These are phyloP conservation scores for Beauveria sp. DNA, from an alignment of 2,329 filamentous ascomycete species.

Conservation along the genomic window DNA sequence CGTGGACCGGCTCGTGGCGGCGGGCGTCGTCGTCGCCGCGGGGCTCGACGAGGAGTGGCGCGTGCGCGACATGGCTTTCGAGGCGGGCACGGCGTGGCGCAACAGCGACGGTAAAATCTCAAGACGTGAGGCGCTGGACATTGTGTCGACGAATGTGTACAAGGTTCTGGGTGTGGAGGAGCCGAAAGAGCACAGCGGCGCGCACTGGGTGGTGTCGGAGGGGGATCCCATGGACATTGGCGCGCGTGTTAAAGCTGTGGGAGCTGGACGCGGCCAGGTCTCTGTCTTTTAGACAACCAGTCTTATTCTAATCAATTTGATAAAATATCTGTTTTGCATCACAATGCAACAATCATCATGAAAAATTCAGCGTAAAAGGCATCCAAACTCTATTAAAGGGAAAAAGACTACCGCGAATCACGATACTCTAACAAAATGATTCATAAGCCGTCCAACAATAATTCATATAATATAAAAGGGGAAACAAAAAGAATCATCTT, in stretches of 20 bases:
- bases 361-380: neutral
- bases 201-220: conserved; percentile 56
- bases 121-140: conserved; percentile 46
- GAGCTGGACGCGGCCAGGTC: conserved; percentile 23
- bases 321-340: neutral
- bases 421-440: neutral
- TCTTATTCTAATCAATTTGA: neutral
- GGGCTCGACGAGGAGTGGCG: conserved; percentile 56
- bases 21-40: conserved; percentile 51
- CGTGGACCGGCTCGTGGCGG: conserved; percentile 48
- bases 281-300: conserved; percentile 25
- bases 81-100: conserved; percentile 51
- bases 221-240: conserved; percentile 55
- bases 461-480: neutral
- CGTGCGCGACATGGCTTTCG: conserved; percentile 49
- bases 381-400: no score
- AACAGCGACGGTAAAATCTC: conserved; percentile 48
- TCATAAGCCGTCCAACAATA: neutral
- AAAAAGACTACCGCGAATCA: neutral
- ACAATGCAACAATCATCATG: neutral
- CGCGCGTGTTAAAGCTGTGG: conserved; percentile 46
- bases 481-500: neutral
- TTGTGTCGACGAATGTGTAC: conserved; percentile 51
- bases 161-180: conserved; percentile 45
- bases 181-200: conserved; percentile 17